Evolutionary conservation across 106 monocot genomes (phyloP), one percentile per base, ranked within the genome.

Genomic region (Vanilla planifolia): DNA sequence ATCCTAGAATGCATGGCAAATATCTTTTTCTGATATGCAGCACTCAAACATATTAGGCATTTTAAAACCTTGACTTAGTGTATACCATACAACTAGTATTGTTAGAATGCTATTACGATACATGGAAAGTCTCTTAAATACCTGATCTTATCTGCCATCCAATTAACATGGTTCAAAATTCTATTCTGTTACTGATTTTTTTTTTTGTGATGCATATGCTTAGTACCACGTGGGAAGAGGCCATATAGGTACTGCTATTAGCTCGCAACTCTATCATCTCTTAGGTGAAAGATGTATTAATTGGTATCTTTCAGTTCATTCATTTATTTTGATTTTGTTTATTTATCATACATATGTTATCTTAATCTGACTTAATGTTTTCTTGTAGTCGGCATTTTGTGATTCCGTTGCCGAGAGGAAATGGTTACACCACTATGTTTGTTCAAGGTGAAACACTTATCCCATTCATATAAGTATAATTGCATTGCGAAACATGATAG

Each of bases 211-310:
- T 53, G n/a, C 62, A n/a, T 26, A 51, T 27, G 7, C 2, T 13
- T 9, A 96, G 95, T 96, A 76, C 81, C 90, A 96, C 73, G 60
- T 90, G 74, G 90, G 90, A 74, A 87, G 95, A 77, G 90, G 95
- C 65, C 95, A 96, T 66, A 79, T 90, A 21, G 90, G 90, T 33
- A 55, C 81, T 60, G 87, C 89, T 58, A 91, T 96, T 85, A 86
- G 81, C 70, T 70, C 84, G 37, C 86, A 84, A 55, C 32, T 86
- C 26, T 91, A 79, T 37, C 67, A 73, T 78, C 74, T 90, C 45
- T 33, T 96, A 59, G 86, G 81, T 48, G 84, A 96, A 67, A 78
- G 90, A 87, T 76, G 90, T 41, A 24, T 64, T 66, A 46, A 75
- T 8, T 96, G 95, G 95, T 96, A 79, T 42, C 0, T 16, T 42